These are phyloP conservation scores for Cordyceps militaris DNA, from an alignment of 2,329 filamentous ascomycete species.

Conservation along the genomic window DNA sequence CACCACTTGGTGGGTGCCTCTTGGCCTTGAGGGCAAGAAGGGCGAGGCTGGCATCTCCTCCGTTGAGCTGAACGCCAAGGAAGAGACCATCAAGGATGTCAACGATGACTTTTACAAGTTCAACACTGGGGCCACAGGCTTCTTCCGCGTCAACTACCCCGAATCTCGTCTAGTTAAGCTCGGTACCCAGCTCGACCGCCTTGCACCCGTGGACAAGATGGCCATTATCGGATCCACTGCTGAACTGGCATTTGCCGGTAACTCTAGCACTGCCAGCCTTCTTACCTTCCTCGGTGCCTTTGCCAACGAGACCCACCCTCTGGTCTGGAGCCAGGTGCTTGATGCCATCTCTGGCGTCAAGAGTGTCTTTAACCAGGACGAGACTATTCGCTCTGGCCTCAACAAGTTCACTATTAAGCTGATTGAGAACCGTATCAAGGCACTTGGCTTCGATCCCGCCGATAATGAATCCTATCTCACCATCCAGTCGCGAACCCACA, in stretches of 20 bases:
- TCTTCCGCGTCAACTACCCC: constrained; percentile 89
- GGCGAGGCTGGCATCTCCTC: constrained; percentile 55
- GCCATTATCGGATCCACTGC: constrained; percentile 84
- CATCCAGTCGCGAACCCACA: constrained; percentile 72
- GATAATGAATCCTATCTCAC: constrained; percentile 73
- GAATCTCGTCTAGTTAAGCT: constrained; percentile 75
- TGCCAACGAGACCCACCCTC: constrained; percentile 69
- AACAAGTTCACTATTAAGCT: constrained; percentile 74
- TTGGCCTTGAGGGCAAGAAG: constrained; percentile 72
- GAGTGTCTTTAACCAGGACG: constrained; percentile 76
- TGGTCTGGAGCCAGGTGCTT: constrained; percentile 84
- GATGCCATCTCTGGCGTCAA: constrained; percentile 70
- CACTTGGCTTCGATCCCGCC: constrained; percentile 80
- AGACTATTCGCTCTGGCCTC: constrained; percentile 62
- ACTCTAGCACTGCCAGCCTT: constrained; percentile 73
- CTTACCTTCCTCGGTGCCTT: constrained; percentile 83
- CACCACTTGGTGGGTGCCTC: constrained; percentile 92
- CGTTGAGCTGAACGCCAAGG: constrained; percentile 66
- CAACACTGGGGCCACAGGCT: constrained; percentile 82
- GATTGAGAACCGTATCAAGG: constrained; percentile 65
- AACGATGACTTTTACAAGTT: constrained; percentile 85
- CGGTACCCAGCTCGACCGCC: constrained; percentile 64
- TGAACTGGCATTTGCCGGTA: constrained; percentile 80
- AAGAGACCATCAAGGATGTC: constrained; percentile 67
- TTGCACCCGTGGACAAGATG: constrained; percentile 86